Base-by-base conservation (phyloP, 306 rosid genomes). In the Alnus rubra region DNA sequence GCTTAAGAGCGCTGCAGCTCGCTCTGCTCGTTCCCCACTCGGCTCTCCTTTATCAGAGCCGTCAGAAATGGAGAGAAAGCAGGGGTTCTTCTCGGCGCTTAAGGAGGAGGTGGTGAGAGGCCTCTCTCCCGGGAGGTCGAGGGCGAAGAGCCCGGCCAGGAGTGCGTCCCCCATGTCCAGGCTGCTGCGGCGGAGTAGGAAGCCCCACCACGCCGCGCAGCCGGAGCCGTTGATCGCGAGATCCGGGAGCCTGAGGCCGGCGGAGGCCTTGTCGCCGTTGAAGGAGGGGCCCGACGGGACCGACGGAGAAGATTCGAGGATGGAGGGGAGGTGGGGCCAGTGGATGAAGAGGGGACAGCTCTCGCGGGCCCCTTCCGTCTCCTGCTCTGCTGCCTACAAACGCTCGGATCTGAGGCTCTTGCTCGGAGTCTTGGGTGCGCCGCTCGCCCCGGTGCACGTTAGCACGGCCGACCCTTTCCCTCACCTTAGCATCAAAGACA, bases 401-500 rank as follows among this genome's bases (percentile, higher is more conserved):
- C 84, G 87, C 73, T 92, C 98, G 81, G 98, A 95, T 95, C 97
- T 95, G 88, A 90, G 98, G 78, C 77, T 95, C 78, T 73, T 95
- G 78, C 97, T 95, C 45, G 98, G 98, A 42, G 98, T 95, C 15
- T 74, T 95, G 86, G 98, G 98, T 74, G 98, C 98, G 18, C 98
- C 98, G 15, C 88, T 95, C 13, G 96, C 94, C 1, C 98, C 98
- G 35, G 91, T 95, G 68, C 98, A 93, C 84, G 98, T 95, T 44
- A 85, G 89, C 87, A 88, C 96, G 50, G 39, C 88, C 14, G 98
- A 95, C 69, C 93, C 93, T 5, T 84, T 89, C 62, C 98, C 98
- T 83, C 98, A 95, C 63, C 97, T 91, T 45, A 90, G 98, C 87
- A 95, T 95, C 86, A 95, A 95, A 86, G 98, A 93, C 83, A 92